phyloP scores from a whole-genome alignment of 768 basidiomycete species.

The Trametes cingulata region DNA sequence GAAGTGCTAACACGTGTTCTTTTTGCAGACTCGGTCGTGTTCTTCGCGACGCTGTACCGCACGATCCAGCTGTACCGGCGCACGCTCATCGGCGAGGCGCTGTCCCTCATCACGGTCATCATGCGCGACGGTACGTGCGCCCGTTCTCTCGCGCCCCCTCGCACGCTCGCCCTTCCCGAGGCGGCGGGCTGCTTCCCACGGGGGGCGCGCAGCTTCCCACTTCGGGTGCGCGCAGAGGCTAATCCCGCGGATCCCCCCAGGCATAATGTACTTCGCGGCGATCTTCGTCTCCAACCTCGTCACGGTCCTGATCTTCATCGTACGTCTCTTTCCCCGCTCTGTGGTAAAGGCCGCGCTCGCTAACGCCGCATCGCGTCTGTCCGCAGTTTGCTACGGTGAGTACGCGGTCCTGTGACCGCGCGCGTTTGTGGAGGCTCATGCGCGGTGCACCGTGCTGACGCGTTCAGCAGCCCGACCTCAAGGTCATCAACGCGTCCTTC shows the following conservation, averaged over 20 bases:
- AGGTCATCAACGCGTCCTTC: constrained; percentile 32
- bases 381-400: constrained; percentile 19
- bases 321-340: constrained; percentile 7
- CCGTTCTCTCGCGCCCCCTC: background rate
- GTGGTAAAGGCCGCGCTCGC: background rate
- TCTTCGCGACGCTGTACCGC: constrained; percentile 28
- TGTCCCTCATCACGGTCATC: constrained; percentile 25
- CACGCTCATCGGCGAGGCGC: constrained; percentile 20
- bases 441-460: constrained; percentile 2
- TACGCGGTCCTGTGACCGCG: constrained; percentile 14
- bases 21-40: constrained; percentile 26
- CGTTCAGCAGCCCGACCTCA: constrained; percentile 24
- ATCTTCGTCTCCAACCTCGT: constrained; percentile 29
- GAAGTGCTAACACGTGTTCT: background rate
- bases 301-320: constrained; percentile 27
- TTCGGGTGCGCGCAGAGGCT: background rate
- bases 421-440: background rate
- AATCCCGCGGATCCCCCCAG: constrained; percentile 9
- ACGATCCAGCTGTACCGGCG: constrained; percentile 25
- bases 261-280: constrained; percentile 30
- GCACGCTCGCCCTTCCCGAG: background rate
- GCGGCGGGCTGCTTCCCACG: no score
- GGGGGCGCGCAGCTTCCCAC: background rate
- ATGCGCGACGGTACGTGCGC: constrained; percentile 29
- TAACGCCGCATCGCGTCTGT: background rate